These are phyloP conservation scores for Fusarium coicis DNA, from an alignment of 2,329 filamentous ascomycete genomes.

Conservation along the genomic window DNA sequence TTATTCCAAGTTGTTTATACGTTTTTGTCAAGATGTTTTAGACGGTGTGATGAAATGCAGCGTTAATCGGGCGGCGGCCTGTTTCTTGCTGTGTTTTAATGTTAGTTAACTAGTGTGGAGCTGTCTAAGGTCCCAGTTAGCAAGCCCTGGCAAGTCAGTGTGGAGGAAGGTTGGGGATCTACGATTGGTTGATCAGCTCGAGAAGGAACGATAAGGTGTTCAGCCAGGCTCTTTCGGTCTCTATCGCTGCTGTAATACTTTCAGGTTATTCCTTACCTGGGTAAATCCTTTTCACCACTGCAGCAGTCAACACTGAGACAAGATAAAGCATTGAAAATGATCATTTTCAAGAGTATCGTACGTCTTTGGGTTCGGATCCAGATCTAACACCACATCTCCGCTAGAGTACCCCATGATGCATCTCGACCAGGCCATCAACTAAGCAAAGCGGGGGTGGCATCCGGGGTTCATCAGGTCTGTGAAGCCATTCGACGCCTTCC, in stretches of 20 bases:
- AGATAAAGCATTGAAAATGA: not conserved
- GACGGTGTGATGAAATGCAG: conserved; percentile 8
- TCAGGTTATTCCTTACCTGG: not conserved
- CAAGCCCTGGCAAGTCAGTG: conserved; percentile 3
- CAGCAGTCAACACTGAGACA: not conserved
- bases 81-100: conserved; percentile 15
- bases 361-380: not conserved
- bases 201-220: not conserved
- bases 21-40: conserved; percentile 11
- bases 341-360: not conserved
- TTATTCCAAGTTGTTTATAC: not conserved
- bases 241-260: not conserved
- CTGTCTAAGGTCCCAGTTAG: conserved; percentile 8
- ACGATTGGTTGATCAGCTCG: conserved; percentile 14
- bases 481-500: conserved; percentile 17
- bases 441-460: conserved; percentile 32
- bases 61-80: conserved; percentile 1
- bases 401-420: conserved; percentile 28
- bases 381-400: conserved; percentile 17
- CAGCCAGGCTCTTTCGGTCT: not conserved
- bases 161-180: conserved; percentile 11
- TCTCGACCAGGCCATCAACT: conserved; percentile 13
- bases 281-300: not conserved
- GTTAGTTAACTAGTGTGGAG: conserved; percentile 14
- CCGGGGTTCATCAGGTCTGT: conserved; percentile 17